phyloP scores from a whole-genome alignment of 225 moss, liverwort and hornwort species.

The Bryum argenteum region DNA sequence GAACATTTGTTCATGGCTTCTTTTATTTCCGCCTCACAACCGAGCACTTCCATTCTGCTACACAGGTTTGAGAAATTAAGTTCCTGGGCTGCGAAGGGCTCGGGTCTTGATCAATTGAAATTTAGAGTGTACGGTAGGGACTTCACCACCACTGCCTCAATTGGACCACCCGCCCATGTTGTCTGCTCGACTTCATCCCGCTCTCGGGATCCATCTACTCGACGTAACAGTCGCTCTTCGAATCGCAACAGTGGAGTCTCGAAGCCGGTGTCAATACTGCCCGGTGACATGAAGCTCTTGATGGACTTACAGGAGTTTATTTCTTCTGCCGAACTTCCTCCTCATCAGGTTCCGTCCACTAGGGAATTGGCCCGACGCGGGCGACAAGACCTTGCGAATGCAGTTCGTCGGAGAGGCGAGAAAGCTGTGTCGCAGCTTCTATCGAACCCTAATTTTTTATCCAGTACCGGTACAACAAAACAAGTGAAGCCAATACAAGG shows the following conservation, averaged over 20 bases:
- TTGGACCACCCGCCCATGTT: conserved; percentile 31
- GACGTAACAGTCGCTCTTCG: conserved; percentile 31
- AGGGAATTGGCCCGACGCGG: conserved; percentile 67
- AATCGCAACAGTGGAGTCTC: conserved; percentile 30
- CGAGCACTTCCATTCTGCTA: conserved; percentile 11
- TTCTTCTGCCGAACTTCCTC: conserved; percentile 60
- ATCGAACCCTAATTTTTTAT: conserved; percentile 60
- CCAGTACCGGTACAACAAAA: conserved; percentile 16
- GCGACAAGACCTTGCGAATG: conserved; percentile 88
- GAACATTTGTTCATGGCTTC: conserved; percentile 37
- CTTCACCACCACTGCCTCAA: neutral
- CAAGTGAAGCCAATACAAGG: conserved; percentile 43
- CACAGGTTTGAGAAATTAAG: conserved; percentile 24
- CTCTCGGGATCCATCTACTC: conserved; percentile 33
- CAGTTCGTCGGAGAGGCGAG: conserved; percentile 81
- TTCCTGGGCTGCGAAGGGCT: conserved; percentile 15
- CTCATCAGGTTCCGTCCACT: conserved; percentile 74
- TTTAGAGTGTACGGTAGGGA: conserved; percentile 23
- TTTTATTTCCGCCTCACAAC: conserved; percentile 31
- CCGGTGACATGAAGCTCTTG: conserved; percentile 69
- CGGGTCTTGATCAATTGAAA: conserved; percentile 19
- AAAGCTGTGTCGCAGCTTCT: conserved; percentile 76
- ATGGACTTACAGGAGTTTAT: conserved; percentile 78
- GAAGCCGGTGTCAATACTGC: conserved; percentile 44
- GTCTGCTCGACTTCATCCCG: conserved; percentile 51